Evolutionary conservation across 257 asterid genomes (phyloP).

Genomic region (Ligustrum vulgare): DNA sequence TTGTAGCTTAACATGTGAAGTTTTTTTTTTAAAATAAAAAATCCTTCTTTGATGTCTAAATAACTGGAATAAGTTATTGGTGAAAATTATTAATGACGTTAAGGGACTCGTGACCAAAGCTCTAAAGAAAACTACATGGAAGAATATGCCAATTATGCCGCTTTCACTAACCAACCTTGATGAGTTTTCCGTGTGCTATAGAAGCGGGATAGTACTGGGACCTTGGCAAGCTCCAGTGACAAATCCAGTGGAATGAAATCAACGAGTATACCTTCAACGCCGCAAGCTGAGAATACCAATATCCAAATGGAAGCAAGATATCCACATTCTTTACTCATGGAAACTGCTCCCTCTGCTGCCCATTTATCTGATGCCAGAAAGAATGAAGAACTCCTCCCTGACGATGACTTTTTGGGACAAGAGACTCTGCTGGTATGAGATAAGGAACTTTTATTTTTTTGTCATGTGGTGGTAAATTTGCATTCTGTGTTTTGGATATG

Average conservation of each 20-base stretch:
- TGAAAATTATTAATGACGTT: neutral
- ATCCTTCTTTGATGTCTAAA: neutral
- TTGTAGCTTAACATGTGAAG: neutral
- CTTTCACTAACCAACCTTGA: constrained; percentile 29
- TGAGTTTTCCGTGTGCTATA: constrained; percentile 34
- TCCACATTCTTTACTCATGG: constrained; percentile 66
- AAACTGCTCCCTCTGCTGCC: constrained; percentile 61
- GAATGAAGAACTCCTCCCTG: constrained; percentile 50
- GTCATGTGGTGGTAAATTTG: constrained; percentile 1
- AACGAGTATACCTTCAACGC: constrained; percentile 79
- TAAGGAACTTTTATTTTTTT: constrained; percentile 23
- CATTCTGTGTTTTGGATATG: constrained; percentile 13
- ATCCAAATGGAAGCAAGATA: constrained; percentile 61
- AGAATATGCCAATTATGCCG: neutral
- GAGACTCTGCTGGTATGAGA: constrained; percentile 76
- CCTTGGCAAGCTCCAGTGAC: constrained; percentile 85
- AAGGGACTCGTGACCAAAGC: neutral
- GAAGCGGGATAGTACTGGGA: constrained; percentile 80
- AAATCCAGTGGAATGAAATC: constrained; percentile 93
- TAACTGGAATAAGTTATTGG: too few relatives aligned
- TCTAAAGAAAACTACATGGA: neutral
- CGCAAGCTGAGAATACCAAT: constrained; percentile 74
- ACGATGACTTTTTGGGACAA: constrained; percentile 60
- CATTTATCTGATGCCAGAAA: constrained; percentile 57
- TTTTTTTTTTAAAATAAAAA: too few relatives aligned